Conservation (phyloP, 352 stramenopile genomes). For the Globisporangium spinosum region DNA sequence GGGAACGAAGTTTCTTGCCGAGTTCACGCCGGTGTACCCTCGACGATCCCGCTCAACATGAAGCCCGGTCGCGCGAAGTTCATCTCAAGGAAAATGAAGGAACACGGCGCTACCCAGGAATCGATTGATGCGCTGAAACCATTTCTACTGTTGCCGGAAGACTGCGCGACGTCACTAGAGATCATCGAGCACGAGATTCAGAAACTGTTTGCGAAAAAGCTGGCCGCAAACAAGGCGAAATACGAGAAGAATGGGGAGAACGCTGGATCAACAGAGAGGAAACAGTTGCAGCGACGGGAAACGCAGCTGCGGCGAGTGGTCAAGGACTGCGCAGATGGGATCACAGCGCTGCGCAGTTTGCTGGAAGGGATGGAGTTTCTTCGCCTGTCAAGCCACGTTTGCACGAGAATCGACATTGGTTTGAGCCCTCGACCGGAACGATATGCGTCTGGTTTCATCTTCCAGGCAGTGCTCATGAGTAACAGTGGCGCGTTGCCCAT, state of each 20-base stretch:
- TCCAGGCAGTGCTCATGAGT: slow-evolving; percentile 70
- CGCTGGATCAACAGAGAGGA: slow-evolving; percentile 25
- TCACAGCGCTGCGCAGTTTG: slow-evolving; percentile 54
- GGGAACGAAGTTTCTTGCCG: slow-evolving; percentile 71
- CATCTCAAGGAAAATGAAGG: slow-evolving; percentile 63
- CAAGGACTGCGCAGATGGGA: slow-evolving; percentile 69
- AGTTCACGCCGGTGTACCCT: slow-evolving; percentile 56
- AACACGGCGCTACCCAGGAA: slow-evolving; percentile 44
- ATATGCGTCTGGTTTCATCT: slow-evolving; percentile 81
- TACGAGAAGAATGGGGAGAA: slow-evolving; percentile 13
- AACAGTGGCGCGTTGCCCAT: slow-evolving; percentile 7
- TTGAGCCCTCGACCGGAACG: slow-evolving; percentile 70
- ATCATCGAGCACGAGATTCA: slow-evolving; percentile 65
- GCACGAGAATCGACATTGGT: slow-evolving; percentile 66
- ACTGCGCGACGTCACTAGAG: slow-evolving; percentile 55
- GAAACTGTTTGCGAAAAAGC: slow-evolving; percentile 50
- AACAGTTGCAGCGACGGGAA: slow-evolving; percentile 68
- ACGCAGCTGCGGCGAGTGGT: slow-evolving; percentile 53
- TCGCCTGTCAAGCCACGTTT: slow-evolving; percentile 51
- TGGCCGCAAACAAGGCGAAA: slow-evolving; percentile 25
- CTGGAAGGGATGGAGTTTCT: slow-evolving; percentile 76
- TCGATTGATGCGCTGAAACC: slow-evolving; percentile 57
- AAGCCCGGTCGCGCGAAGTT: slow-evolving; percentile 75
- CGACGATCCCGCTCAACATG: slow-evolving; percentile 49
- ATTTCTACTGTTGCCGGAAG: slow-evolving; percentile 75